Conservation (phyloP, 495 filamentous ascomycete species). For the Penicillium coffeae region DNA sequence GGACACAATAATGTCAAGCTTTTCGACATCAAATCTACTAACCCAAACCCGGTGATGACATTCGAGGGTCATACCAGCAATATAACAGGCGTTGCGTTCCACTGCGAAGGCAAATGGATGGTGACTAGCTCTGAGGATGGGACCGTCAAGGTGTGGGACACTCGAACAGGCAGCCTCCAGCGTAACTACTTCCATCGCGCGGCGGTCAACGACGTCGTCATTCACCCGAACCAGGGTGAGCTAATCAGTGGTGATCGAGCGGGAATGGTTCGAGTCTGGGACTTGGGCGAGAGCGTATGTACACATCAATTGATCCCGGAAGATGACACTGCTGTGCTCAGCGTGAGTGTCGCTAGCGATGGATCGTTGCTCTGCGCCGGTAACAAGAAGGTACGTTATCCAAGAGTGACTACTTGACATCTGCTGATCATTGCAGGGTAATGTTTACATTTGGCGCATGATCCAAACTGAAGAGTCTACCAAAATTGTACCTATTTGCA, state of each 20-base stretch:
- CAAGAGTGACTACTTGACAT: neutral
- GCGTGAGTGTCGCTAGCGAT: conserved; percentile 93
- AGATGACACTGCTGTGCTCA: conserved; percentile 86
- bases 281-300: conserved; percentile 94
- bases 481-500: conserved; percentile 82
- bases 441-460: conserved; percentile 95
- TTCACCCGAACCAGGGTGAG: conserved; percentile 97
- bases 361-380: conserved; percentile 92
- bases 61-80: conserved; percentile 96
- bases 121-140: conserved; percentile 98
- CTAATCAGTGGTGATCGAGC: conserved; percentile 92
- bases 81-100: conserved; percentile 93
- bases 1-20: conserved; percentile 94
- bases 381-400: conserved; percentile 69
- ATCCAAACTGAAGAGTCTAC: conserved; percentile 79
- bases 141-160: conserved; percentile 99
- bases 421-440: conserved; percentile 56
- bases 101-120: conserved; percentile 99
- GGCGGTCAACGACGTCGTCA: conserved; percentile 88
- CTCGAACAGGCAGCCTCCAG: conserved; percentile 79
- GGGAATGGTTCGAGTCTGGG: conserved; percentile 94
- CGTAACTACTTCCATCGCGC: conserved; percentile 85
- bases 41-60: conserved; percentile 83
- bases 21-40: conserved; percentile 95
- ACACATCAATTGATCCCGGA: conserved; percentile 95